Conservation (phyloP, 345 rosid species). For the Cardamine occulta region DNA sequence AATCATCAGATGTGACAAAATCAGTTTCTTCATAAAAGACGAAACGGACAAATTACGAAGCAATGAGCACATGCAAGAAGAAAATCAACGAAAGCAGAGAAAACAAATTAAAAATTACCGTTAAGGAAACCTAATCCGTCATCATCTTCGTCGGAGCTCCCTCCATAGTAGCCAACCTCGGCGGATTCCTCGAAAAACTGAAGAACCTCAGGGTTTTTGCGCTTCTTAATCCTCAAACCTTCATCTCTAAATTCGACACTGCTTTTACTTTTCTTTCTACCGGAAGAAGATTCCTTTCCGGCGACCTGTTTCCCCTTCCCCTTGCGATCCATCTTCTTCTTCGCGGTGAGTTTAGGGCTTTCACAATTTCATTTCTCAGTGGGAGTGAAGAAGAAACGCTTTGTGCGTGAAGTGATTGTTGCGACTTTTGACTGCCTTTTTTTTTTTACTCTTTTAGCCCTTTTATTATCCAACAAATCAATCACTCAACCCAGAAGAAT, state of each 20-base stretch:
- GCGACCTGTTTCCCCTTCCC: slow-evolving; percentile 52
- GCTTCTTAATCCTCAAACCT: slow-evolving; percentile 47
- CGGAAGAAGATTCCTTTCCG: slow-evolving; percentile 25
- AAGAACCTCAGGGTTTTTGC: slow-evolving; percentile 56
- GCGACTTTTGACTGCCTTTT: neutral
- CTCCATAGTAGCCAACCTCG: slow-evolving; percentile 49
- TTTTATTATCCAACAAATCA: neutral
- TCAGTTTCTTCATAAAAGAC: neutral
- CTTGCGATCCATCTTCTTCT: slow-evolving; percentile 37
- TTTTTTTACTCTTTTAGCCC: neutral
- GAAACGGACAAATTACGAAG: slow-evolving; percentile 18
- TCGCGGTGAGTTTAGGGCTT: slow-evolving; percentile 33
- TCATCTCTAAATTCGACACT: slow-evolving; percentile 42
- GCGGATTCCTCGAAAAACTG: slow-evolving; percentile 73
- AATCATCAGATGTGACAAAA: slow-evolving; percentile 7
- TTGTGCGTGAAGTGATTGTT: slow-evolving; percentile 5
- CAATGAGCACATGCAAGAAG: slow-evolving; percentile 23
- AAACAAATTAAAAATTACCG: slow-evolving; percentile 29
- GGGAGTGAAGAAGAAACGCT: slow-evolving; percentile 27
- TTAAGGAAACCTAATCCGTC: slow-evolving; percentile 41
- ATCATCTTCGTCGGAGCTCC: slow-evolving; percentile 52
- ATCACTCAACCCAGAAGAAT: too few relatives aligned
- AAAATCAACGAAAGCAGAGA: slow-evolving; percentile 5
- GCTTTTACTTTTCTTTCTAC: slow-evolving; percentile 43
- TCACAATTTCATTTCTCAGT: slow-evolving; percentile 15